phyloP scores from a whole-genome alignment of 139 green algal genomes.

The Micromonas pusilla region DNA sequence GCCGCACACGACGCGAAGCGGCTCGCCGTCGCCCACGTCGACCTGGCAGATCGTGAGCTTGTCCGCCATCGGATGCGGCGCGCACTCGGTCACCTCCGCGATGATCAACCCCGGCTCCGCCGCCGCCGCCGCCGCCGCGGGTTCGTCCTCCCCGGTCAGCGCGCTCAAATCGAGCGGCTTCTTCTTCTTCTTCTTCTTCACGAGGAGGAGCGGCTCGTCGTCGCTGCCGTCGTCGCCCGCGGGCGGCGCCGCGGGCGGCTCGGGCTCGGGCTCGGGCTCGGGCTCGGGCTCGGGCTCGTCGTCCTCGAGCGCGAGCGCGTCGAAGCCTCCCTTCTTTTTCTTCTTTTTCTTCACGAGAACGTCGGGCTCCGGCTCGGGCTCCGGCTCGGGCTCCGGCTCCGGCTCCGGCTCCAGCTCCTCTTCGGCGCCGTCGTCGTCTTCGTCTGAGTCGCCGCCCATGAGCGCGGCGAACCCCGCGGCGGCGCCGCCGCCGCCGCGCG shows the following conservation, averaged over 20 bases:
- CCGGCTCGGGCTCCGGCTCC: conserved; percentile 24
- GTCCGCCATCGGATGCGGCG: conserved; percentile 58
- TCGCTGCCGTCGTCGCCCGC: not conserved
- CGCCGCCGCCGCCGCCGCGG: not conserved
- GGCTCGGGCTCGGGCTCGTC: not conserved
- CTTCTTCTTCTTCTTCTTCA: conserved; percentile 29
- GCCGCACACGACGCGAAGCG: conserved; percentile 62
- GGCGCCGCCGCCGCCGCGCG: too few species aligned
- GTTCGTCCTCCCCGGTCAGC: too few species aligned
- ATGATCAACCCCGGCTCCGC: conserved; percentile 27
- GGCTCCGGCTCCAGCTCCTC: conserved; percentile 38
- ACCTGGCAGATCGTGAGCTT: conserved; percentile 51
- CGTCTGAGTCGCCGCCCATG: conserved; percentile 31
- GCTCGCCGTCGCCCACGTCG: conserved; percentile 34
- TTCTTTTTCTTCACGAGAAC: conserved; percentile 37
- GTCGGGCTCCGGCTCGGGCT: conserved; percentile 15
- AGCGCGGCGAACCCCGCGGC: conserved; percentile 43
- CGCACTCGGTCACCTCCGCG: conserved; percentile 19
- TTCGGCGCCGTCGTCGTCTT: conserved; percentile 26
- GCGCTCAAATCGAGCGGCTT: too few species aligned
- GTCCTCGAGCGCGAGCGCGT: conserved; percentile 33
- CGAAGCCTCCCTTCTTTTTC: conserved; percentile 37
- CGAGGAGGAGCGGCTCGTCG: too few species aligned
- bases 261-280: too few species aligned
- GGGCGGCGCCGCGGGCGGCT: not conserved